Conservation (phyloP, 164 flowering plant species). For the Annona squamosa region DNA sequence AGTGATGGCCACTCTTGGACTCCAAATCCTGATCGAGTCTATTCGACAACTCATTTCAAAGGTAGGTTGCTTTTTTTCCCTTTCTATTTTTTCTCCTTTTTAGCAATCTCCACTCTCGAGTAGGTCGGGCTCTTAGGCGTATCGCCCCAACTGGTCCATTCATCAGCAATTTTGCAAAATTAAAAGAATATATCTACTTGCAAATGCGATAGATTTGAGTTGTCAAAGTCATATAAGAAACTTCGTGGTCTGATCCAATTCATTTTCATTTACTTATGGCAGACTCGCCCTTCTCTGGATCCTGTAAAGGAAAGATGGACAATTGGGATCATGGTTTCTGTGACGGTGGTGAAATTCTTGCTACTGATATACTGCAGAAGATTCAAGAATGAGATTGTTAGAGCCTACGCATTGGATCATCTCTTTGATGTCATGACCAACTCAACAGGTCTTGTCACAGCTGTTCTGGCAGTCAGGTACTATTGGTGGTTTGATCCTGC, state of each 20-base stretch:
- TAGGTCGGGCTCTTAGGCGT: neutral
- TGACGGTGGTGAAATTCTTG: slow-evolving; percentile 53
- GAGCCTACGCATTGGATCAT: slow-evolving; percentile 82
- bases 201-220: neutral
- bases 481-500: slow-evolving; percentile 79
- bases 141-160: neutral
- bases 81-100: neutral
- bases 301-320: slow-evolving; percentile 54
- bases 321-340: slow-evolving; percentile 76
- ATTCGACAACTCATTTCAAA: slow-evolving; percentile 35
- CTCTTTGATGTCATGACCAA: slow-evolving; percentile 79
- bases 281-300: slow-evolving; percentile 8
- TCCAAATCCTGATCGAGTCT: slow-evolving; percentile 63
- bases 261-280: neutral
- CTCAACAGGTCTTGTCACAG: slow-evolving; percentile 57
- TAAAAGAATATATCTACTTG: neutral
- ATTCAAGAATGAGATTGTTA: slow-evolving; percentile 63
- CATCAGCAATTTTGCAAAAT: neutral
- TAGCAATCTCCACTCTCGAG: neutral
- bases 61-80: slow-evolving; percentile 22
- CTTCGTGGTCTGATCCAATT: neutral
- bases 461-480: slow-evolving; percentile 49
- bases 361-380: slow-evolving; percentile 65
- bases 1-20: slow-evolving; percentile 74
- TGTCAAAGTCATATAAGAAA: neutral